Conservation (phyloP, 2,329 filamentous ascomycete genomes). For the Monilinia vaccinii-corymbosi region DNA sequence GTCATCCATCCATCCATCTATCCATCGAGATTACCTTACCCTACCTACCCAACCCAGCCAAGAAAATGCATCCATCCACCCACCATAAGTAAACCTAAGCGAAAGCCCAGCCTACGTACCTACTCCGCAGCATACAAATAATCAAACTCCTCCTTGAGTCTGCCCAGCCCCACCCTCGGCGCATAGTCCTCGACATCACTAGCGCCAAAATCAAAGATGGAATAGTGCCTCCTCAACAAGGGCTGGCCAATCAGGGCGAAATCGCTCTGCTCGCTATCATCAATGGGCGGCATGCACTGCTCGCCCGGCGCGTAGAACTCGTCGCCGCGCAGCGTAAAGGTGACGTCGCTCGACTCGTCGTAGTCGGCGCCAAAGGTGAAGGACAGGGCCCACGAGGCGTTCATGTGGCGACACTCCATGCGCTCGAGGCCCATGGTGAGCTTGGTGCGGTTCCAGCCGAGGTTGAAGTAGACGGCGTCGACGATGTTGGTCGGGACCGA, state of each 20-base stretch:
- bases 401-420: not conserved
- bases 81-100: no score
- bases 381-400: not conserved
- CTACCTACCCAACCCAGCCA: no score
- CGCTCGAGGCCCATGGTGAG: not conserved
- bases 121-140: not conserved
- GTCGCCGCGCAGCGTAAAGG: not conserved
- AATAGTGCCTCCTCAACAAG: not conserved
- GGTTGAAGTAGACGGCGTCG: not conserved
- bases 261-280: not conserved
- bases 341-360: not conserved
- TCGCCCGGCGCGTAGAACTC: not conserved
- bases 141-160: constrained; percentile 1
- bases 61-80: no score
- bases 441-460: not conserved
- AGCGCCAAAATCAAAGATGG: not conserved
- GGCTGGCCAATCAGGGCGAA: not conserved
- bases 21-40: no score
- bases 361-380: not conserved
- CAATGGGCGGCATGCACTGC: not conserved
- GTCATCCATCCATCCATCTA: no score
- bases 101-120: no score
- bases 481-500: not conserved
- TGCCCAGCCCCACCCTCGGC: not conserved
- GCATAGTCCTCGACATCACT: not conserved